Evolutionary conservation across 805 yeast genomes (phyloP).

Genomic region (Suhomyces vadensis): DNA sequence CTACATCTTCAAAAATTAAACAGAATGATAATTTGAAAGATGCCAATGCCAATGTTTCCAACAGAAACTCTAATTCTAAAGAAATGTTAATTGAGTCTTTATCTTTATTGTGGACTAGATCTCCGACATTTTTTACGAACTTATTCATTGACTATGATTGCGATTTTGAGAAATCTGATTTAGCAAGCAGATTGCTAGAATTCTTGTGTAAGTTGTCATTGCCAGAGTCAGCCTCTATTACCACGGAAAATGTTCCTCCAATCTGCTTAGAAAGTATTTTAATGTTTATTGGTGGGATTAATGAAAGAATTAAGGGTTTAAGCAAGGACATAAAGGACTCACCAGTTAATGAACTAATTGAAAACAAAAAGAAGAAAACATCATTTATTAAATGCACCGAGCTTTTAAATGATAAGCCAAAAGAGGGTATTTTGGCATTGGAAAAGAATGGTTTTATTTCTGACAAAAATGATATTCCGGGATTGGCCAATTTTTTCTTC

Average conservation of each 20-base stretch:
- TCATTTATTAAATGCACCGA: conserved; percentile 76
- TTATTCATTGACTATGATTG: conserved; percentile 87
- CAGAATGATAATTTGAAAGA: conserved; percentile 23
- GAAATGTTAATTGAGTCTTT: conserved; percentile 84
- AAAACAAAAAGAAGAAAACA: conserved; percentile 58
- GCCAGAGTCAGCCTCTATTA: conserved; percentile 78
- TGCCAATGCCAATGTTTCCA: conserved; percentile 18
- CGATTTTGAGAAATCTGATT: conserved; percentile 80
- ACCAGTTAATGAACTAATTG: conserved; percentile 33
- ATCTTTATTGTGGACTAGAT: conserved; percentile 77
- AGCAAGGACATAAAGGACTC: conserved; percentile 9
- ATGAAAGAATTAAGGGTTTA: conserved; percentile 47
- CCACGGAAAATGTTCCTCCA: conserved; percentile 90
- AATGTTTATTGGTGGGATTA: conserved; percentile 63
- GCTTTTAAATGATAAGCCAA: conserved; percentile 75
- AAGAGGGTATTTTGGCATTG: conserved; percentile 66
- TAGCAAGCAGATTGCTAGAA: conserved; percentile 66
- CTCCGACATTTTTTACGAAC: conserved; percentile 73
- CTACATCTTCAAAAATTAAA: conserved; percentile 12
- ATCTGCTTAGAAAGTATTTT: conserved; percentile 87
- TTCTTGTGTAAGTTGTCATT: conserved; percentile 75
- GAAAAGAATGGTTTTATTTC: conserved; percentile 65
- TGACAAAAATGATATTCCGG: conserved; percentile 47
- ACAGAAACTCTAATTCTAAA: conserved; percentile 48
- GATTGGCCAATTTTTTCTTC: conserved; percentile 74